Percentiles rank a stretch among this genome's conserved stretches.
phyloP scores from a whole-genome alignment of 2,329 filamentous ascomycete species.

The Ophiostoma sp. region DNA sequence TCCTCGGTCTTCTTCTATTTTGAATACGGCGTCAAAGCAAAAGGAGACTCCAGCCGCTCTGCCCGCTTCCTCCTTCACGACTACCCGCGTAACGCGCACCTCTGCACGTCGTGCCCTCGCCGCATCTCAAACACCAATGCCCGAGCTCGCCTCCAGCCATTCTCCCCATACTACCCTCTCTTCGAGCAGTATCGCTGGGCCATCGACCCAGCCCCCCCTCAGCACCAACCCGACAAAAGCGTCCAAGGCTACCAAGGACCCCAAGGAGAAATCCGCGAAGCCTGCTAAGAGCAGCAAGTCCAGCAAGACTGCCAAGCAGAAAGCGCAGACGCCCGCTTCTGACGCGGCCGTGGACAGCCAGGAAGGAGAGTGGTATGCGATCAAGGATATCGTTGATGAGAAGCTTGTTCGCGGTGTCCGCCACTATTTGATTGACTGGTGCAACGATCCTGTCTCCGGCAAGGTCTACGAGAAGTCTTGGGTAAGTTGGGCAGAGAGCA shows the following conservation, averaged over 20 bases:
- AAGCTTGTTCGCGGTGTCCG: constrained; percentile 35
- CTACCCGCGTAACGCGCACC: background rate
- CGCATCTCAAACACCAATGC: constrained; percentile 20
- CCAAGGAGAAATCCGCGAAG: background rate
- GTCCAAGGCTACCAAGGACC: background rate
- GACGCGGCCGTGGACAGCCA: background rate
- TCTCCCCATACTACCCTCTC: background rate
- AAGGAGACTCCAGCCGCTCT: background rate
- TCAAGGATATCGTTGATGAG: constrained; percentile 43
- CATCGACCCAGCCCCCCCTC: background rate
- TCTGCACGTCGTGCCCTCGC: background rate
- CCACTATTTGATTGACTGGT: constrained; percentile 60
- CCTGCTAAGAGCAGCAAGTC: background rate
- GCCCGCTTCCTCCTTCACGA: background rate
- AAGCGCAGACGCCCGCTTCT: background rate
- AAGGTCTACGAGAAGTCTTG: constrained; percentile 51
- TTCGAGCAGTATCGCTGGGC: background rate
- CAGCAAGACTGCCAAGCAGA: background rate
- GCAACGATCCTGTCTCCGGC: constrained; percentile 51
- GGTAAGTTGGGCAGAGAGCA: constrained; percentile 41
- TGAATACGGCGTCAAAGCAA: background rate
- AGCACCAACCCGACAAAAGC: background rate
- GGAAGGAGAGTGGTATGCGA: constrained; percentile 33
- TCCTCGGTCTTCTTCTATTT: background rate
- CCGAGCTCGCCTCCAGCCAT: constrained; percentile 2